A percentile compares a stretch with the other conserved stretches of the same genome.
Conservation (phyloP, 1,284 basidiomycete genomes). For the Sanghuangporus weigelae region DNA sequence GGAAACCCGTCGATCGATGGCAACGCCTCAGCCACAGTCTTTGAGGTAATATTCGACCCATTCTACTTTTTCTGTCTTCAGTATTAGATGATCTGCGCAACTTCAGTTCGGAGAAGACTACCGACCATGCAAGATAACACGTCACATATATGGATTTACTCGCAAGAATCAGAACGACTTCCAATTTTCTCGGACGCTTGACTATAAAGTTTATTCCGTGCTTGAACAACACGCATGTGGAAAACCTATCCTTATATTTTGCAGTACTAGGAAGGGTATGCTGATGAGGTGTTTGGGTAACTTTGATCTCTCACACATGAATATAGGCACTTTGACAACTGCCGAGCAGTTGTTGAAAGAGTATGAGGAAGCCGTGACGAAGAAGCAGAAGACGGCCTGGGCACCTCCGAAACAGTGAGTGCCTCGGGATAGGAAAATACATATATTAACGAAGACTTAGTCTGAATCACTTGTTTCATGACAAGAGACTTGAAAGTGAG, state of each 20-base stretch:
- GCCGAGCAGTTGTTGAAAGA: conserved; percentile 74
- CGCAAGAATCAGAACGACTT: conserved; percentile 76
- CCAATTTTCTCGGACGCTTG: conserved; percentile 67
- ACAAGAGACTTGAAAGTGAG: conserved; percentile 58
- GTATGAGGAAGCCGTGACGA: conserved; percentile 52
- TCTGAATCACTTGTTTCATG: conserved; percentile 48
- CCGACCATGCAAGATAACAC: conserved; percentile 77
- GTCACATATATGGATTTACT: conserved; percentile 61
- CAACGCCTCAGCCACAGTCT: conserved; percentile 52
- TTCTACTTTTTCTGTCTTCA: neutral
- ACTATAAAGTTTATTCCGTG: conserved; percentile 67
- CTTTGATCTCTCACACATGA: neutral
- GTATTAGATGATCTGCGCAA: neutral
- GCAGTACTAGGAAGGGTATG: conserved; percentile 77
- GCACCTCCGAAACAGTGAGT: conserved; percentile 44
- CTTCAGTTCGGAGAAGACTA: conserved; percentile 86
- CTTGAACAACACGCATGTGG: conserved; percentile 66
- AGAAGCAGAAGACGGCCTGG: conserved; percentile 60
- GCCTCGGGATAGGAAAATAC: neutral
- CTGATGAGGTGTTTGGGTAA: neutral
- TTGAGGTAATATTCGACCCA: conserved; percentile 48
- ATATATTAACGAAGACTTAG: conserved; percentile 22
- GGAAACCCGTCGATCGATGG: conserved; percentile 41
- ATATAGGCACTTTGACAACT: conserved; percentile 57
- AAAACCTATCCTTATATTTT: conserved; percentile 84